Evolutionary conservation across 495 filamentous ascomycete species (phyloP), one percentile per base, ranked within the genome.

Genomic region (Penicillium desertorum): DNA sequence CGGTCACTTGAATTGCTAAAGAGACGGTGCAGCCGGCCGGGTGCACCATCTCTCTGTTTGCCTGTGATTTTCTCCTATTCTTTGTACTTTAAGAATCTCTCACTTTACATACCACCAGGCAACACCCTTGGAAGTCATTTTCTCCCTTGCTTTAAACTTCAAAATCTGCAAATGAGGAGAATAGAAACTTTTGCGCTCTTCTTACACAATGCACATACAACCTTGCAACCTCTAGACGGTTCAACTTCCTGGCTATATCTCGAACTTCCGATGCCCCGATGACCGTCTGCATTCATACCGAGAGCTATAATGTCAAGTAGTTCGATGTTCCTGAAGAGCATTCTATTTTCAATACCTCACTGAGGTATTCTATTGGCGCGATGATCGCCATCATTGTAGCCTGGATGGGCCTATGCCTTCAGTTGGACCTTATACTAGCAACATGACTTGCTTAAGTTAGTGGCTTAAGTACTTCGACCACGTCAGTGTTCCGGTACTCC

Each of bases 1-100:
- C 74, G 16, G 69, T 81, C 51, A 79, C 79, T 39, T 74, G 80
- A 36, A 76, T 82, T 61, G 78, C 83, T 51, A 83, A 81, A 62
- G 77, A 79, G 50, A 80, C 84, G 51, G 77, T 82, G 4, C 75
- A 77, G 60, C 77, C 75, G 36, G 76, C 77, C n/a, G 77, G 75
- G 23, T 82, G 78, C 71, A 39, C 36, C 16, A 39, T 39, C 36
- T 75, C 71, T 57, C 77, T 78, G 22, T 82, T 84, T 70, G 70
- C 74, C 19, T 80, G 81, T 53, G 79, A 81, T 45, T 61, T 77
- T 9, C 16, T n/a, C 36, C 36, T 39, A 37, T 39, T 37, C 16
- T 25, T 25, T 39, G n/a, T 39, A n/a, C 36, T 34, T 34, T 3
- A 11, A 4, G 1, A 39, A 8, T 3, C 36, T n/a, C 6, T 39